These are phyloP conservation scores for Biscogniauxia sp. DNA, from an alignment of 2,329 filamentous ascomycete genomes.

Conservation along the genomic window DNA sequence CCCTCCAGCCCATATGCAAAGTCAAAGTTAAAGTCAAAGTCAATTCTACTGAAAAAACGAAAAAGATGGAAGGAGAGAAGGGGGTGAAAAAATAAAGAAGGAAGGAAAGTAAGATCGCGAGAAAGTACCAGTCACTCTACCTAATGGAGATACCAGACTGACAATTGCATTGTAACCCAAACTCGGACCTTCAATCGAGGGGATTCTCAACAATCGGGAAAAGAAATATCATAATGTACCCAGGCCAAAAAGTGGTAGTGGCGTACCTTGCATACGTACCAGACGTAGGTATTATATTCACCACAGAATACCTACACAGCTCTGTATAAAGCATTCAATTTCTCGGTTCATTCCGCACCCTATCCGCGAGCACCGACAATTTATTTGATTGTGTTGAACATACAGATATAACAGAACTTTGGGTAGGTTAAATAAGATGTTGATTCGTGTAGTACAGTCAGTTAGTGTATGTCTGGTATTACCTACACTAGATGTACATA, in stretches of 20 bases:
- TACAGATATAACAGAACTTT: not conserved
- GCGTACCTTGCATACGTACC: not conserved
- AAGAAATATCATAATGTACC: not conserved
- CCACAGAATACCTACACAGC: not conserved
- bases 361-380: not conserved
- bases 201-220: not conserved
- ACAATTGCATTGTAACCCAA: not conserved
- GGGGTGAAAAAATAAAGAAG: not conserved
- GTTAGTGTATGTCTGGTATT: too few relatives aligned
- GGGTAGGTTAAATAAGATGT: not conserved
- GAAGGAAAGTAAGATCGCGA: too few relatives aligned
- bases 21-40: not conserved
- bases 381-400: not conserved
- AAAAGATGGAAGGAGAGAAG: not conserved
- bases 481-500: too few relatives aligned
- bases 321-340: not conserved
- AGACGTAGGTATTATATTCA: too few relatives aligned
- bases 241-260: not conserved
- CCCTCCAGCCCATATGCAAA: not conserved
- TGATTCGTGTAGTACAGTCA: too few relatives aligned
- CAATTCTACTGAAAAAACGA: not conserved
- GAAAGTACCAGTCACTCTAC: too few relatives aligned
- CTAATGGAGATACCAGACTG: not conserved
- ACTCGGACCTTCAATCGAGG: not conserved
- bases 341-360: not conserved